Conservation (phyloP, 441 rosid genomes). For the Flueggea neowawraea region DNA sequence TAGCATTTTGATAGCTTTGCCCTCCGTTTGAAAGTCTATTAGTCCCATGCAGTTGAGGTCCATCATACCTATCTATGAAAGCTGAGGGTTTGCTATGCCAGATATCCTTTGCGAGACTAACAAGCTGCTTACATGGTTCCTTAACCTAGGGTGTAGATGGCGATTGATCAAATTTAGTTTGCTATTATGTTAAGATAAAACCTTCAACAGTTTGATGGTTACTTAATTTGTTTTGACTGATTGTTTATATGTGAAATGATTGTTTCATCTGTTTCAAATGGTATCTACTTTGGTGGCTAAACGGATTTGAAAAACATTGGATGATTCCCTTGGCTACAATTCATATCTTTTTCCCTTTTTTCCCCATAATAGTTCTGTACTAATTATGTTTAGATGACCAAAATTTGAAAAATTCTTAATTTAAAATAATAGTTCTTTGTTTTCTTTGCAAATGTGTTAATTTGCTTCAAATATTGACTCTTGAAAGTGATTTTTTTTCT, state of each 20-base stretch:
- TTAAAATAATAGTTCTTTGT: too few species aligned
- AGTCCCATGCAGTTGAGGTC: conserved; percentile 29
- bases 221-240: too few species aligned
- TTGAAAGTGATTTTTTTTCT: too few species aligned
- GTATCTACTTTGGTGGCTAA: too few species aligned
- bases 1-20: conserved; percentile 9
- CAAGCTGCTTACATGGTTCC: conserved; percentile 20
- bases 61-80: conserved; percentile 19
- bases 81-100: conserved; percentile 27
- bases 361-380: neutral
- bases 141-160: conserved; percentile 24
- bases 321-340: neutral
- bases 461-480: too few species aligned
- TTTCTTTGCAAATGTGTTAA: too few species aligned
- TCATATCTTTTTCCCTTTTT: neutral
- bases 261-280: too few species aligned
- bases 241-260: too few species aligned
- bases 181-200: conserved; percentile 11
- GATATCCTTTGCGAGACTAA: conserved; percentile 24
- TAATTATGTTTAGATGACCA: neutral
- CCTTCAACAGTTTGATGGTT: neutral
- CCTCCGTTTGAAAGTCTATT: conserved; percentile 17
- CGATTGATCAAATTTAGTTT: conserved; percentile 8
- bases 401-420: too few species aligned
- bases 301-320: too few species aligned